Evolutionary conservation across 108 stramenopile genomes (phyloP).

Genomic region (Fistulifera solaris): DNA sequence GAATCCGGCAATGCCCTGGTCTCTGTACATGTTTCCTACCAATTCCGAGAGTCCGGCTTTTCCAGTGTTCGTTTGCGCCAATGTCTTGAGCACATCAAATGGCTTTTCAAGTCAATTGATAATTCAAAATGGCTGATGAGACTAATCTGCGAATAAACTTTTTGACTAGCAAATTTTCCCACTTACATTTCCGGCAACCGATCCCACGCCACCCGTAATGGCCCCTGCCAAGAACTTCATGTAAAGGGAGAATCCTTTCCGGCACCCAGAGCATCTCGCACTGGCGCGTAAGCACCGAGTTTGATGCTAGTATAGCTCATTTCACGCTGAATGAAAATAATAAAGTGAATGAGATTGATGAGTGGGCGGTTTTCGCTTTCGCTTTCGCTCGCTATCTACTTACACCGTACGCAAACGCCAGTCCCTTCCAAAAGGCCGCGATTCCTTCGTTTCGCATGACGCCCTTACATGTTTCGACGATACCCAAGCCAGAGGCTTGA

Average conservation of each 20-base stretch:
- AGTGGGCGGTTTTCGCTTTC: too few species aligned
- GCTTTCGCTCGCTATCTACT: too few species aligned
- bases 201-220: constrained; percentile 78
- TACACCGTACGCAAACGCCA: constrained; percentile 69
- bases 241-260: constrained; percentile 66
- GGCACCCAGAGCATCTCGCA: constrained; percentile 68
- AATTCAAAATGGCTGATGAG: too few species aligned
- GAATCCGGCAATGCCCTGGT: constrained; percentile 86
- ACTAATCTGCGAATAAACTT: background rate
- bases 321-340: constrained; percentile 41
- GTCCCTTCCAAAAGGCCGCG: constrained; percentile 81
- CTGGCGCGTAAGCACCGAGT: constrained; percentile 58
- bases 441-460: constrained; percentile 53
- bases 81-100: constrained; percentile 86
- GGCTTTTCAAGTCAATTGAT: too few species aligned
- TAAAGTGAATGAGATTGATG: constrained; percentile 20
- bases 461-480: background rate
- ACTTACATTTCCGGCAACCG: constrained; percentile 55
- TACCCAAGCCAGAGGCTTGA: constrained; percentile 65
- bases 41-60: constrained; percentile 40
- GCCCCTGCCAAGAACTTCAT: constrained; percentile 85
- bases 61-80: constrained; percentile 80
- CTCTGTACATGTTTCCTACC: constrained; percentile 55
- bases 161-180: too few species aligned
- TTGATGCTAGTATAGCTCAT: constrained; percentile 82